A percentile compares a stretch with the other conserved stretches of the same genome.
Evolutionary conservation across 1,139 yeast species (phyloP).

Genomic region (Pichia sp.): DNA sequence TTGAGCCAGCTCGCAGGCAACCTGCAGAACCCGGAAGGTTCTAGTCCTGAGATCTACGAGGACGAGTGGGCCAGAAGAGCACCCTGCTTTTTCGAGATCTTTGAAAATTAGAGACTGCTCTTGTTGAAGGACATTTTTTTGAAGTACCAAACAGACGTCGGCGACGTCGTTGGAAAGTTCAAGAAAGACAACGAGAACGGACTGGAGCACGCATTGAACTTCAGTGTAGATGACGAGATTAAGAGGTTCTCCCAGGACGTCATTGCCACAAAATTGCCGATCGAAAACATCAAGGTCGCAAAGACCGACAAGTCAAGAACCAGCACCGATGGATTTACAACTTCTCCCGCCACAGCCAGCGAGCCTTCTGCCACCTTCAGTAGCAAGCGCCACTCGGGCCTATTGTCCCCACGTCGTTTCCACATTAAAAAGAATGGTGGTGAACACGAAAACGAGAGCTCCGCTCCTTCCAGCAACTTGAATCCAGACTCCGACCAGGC

Average conservation of each 20-base stretch:
- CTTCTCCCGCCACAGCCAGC: slow-evolving; percentile 1
- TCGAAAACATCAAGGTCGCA: slow-evolving; percentile 16
- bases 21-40: slow-evolving; percentile 32
- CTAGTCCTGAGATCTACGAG: slow-evolving; percentile 21
- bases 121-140: slow-evolving; percentile 65
- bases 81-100: slow-evolving; percentile 69
- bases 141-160: slow-evolving; percentile 61
- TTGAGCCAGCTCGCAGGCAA: slow-evolving; percentile 38
- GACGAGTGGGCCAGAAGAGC: slow-evolving; percentile 70
- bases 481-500: not conserved
- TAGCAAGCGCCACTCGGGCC: slow-evolving; percentile 15
- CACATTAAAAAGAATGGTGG: slow-evolving; percentile 8
- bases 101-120: slow-evolving; percentile 66
- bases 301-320: slow-evolving; percentile 13
- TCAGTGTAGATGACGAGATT: slow-evolving; percentile 56
- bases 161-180: slow-evolving; percentile 43
- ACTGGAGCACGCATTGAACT: slow-evolving; percentile 59
- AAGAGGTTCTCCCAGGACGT: slow-evolving; percentile 50
- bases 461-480: not conserved
- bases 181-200: slow-evolving; percentile 59
- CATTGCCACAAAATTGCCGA: slow-evolving; percentile 23
- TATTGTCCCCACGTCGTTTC: slow-evolving; percentile 15
- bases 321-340: slow-evolving; percentile 17
- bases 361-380: not conserved
- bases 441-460: slow-evolving; percentile 1